Percentiles rank a stretch among this genome's conserved stretches.
phyloP scores from a whole-genome alignment of 2,329 filamentous ascomycete genomes.

The Colletotrichum paranaense region DNA sequence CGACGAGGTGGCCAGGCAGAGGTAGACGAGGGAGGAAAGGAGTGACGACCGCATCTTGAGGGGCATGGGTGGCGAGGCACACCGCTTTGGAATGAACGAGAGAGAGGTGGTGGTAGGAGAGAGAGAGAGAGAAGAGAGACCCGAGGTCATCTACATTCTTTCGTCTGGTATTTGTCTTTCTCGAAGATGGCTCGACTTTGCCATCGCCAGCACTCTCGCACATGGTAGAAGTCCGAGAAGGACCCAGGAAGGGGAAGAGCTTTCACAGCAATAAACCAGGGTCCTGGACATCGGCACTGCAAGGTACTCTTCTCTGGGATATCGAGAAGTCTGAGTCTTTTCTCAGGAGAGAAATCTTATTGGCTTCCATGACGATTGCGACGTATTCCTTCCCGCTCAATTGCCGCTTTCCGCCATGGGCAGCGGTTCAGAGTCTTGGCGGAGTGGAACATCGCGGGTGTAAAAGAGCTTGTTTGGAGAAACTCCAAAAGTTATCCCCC shows the following conservation, averaged over 20 bases:
- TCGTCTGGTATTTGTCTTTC: conserved; percentile 7
- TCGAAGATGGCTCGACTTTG: neutral
- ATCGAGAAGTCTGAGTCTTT: neutral
- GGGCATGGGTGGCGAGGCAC: neutral
- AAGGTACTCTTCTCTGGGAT: neutral
- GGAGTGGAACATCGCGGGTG: conserved; percentile 4
- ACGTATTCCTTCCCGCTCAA: conserved; percentile 9
- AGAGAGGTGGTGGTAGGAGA: neutral
- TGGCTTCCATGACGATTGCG: neutral
- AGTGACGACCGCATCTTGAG: conserved; percentile 23
- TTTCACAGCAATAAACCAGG: neutral
- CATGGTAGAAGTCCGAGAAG: neutral
- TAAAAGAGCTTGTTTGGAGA: conserved; percentile 12
- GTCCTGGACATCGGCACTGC: neutral
- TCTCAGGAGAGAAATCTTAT: neutral
- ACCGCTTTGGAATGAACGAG: neutral
- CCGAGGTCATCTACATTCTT: neutral
- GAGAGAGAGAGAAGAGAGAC: neutral
- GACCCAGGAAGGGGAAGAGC: neutral
- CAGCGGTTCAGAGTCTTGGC: conserved; percentile 10
- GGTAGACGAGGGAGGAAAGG: neutral
- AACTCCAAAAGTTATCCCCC: neutral
- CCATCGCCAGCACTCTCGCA: neutral
- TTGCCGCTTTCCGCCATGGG: conserved; percentile 20
- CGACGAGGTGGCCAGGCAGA: conserved; percentile 2